Conservation (phyloP, 2,329 filamentous ascomycete species). For the Apiospora koreana region DNA sequence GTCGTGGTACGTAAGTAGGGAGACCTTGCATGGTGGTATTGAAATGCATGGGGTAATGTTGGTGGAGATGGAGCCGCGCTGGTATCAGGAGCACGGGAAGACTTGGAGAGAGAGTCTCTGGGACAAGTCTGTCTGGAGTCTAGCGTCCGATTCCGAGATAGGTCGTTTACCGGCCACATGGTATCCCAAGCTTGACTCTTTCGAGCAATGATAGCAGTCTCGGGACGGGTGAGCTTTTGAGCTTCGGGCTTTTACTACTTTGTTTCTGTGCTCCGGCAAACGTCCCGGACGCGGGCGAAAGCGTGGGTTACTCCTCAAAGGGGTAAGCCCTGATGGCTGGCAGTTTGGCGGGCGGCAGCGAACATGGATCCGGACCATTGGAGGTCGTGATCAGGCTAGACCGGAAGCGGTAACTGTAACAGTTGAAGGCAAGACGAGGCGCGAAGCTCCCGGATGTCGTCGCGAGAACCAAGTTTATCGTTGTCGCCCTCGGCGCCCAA, state of each 20-base stretch:
- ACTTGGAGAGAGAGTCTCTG: not conserved
- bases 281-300: not conserved
- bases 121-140: not conserved
- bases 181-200: not conserved
- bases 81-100: not conserved
- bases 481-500: not conserved
- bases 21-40: not conserved
- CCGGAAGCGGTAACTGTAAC: not conserved
- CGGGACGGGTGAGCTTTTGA: not conserved
- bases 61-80: not conserved
- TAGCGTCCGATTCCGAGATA: not conserved
- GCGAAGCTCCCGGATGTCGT: not conserved
- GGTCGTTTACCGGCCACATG: slow-evolving; percentile 7
- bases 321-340: not conserved
- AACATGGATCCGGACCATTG: not conserved
- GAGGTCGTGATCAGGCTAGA: not conserved
- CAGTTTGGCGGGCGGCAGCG: not conserved
- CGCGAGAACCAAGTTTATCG: not conserved
- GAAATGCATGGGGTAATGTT: not conserved
- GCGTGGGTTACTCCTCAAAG: not conserved
- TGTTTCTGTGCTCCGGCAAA: not conserved
- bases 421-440: not conserved
- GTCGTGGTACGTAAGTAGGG: not conserved
- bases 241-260: not conserved
- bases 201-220: slow-evolving; percentile 10